Base-by-base conservation (phyloP, 257 asterid species). In the Jaltomata sinuosa region DNA sequence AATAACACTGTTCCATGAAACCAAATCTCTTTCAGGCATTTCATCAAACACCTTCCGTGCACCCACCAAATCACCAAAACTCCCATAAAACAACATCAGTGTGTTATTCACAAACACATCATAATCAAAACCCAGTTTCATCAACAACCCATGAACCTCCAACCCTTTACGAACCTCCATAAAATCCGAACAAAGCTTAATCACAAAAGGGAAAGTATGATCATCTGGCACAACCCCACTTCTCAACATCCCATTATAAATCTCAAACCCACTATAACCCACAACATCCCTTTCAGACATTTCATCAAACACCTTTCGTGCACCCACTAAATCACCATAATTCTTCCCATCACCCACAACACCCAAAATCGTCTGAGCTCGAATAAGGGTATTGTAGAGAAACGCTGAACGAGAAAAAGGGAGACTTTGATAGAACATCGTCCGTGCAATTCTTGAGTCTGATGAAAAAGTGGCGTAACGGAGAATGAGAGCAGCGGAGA, bases 91-190 rank as follows among this genome's bases (percentile, higher is more conserved):
- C 55, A 89, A 9, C 69, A 91, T 27, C 47, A 93, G 88, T 11
- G 97, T 93, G 53, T 94, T 94, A 53, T 85, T 91, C 84, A 94
- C 98, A 79, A 90, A 93, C 84, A 92, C 87, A 25, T 90, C 92
- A 11, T 62, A 80, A 57, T 86, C 91, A 50, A 90, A 87, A 3
- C 97, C 95, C 49, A 88, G 78, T 89, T 91, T 94, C 72, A 93
- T 80, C 84, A 90, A 79, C 85, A 86, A 85, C 80, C 91, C 95
- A 78, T 92, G 97, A 47, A 91, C 92, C 78, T 94, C 98, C 88
- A 89, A 67, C 5, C 98, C 97, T 86, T 94, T 94, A 0, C 16
- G 31, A 34, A 85, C 84, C 15, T 45, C 85, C 76, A 21, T 55
- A 85, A 78, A 83, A 85, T 93, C 96, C 18, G 98, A 88, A 79